These are phyloP conservation scores for Kwoniella mangroviensis DNA, from an alignment of 768 basidiomycete genomes.

Conservation along the genomic window DNA sequence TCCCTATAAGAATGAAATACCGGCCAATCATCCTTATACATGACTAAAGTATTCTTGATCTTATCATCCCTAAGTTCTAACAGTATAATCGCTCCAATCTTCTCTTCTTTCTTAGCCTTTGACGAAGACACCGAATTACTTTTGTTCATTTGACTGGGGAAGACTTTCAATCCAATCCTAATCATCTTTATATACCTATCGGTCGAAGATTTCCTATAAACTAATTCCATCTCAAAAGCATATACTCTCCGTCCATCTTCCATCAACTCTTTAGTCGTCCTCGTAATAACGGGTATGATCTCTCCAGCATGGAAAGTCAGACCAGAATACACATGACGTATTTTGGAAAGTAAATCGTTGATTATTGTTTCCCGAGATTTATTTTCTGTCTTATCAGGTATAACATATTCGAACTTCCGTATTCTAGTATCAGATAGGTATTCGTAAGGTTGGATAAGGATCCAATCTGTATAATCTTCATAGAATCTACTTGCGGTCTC, in stretches of 20 bases:
- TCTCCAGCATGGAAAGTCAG: not conserved
- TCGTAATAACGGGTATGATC: not conserved
- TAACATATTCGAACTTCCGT: not conserved
- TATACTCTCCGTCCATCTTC: slow-evolving; percentile 6
- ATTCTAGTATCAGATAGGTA: not conserved
- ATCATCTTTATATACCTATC: not conserved
- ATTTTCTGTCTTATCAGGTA: slow-evolving; percentile 15
- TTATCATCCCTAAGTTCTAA: slow-evolving; percentile 20
- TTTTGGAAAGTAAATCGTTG: not conserved
- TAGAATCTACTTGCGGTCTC: slow-evolving; percentile 22
- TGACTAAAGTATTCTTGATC: slow-evolving; percentile 20
- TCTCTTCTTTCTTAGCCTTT: not conserved
- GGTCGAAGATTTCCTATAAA: slow-evolving; percentile 8
- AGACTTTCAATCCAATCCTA: slow-evolving; percentile 15
- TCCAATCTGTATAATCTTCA: slow-evolving; percentile 36
- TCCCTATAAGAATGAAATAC: slow-evolving; percentile 36
- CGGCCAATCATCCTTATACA: slow-evolving; percentile 37
- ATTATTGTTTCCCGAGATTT: slow-evolving; percentile 4
- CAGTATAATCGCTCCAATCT: slow-evolving; percentile 25
- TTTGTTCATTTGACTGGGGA: not conserved
- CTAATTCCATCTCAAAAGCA: slow-evolving; percentile 15
- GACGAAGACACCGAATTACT: not conserved
- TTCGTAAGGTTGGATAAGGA: slow-evolving; percentile 7
- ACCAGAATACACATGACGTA: not conserved
- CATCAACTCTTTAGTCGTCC: not conserved